These are phyloP conservation scores for Metschnikowia koreensis DNA, from an alignment of 805 yeast species.

Conservation along the genomic window DNA sequence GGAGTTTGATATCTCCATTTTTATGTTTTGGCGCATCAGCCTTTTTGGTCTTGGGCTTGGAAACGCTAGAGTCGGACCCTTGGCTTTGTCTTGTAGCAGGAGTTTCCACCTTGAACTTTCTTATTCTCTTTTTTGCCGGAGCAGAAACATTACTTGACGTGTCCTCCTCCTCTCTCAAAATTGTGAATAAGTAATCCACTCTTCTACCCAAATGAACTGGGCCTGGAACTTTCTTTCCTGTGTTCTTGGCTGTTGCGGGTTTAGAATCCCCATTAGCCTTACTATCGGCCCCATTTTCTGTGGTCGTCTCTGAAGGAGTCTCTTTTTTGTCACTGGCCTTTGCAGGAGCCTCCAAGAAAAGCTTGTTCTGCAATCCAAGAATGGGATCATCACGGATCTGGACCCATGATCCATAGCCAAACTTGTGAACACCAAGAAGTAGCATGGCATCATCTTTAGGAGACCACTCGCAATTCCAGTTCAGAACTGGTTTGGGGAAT, in stretches of 20 bases:
- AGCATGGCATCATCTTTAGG: constrained; percentile 82
- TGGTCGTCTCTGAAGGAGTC: constrained; percentile 1
- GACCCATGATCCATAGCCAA: constrained; percentile 95
- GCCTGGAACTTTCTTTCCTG: constrained; percentile 69
- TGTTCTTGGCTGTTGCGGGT: constrained; percentile 15
- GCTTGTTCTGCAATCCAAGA: constrained; percentile 78
- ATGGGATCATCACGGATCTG: constrained; percentile 95
- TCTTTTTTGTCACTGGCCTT: constrained; percentile 16
- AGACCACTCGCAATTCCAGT: constrained; percentile 90
- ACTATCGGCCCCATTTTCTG: constrained; percentile 9
- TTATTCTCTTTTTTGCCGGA: constrained; percentile 18
- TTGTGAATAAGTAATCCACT: constrained; percentile 77
- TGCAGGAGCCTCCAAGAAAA: constrained; percentile 55
- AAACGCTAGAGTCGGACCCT: not conserved
- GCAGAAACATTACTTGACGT: constrained; percentile 9
- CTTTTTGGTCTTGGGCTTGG: constrained; percentile 11
- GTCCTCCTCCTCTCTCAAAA: constrained; percentile 60
- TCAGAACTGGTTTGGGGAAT: constrained; percentile 76
- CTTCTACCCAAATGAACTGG: constrained; percentile 91
- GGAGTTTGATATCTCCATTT: constrained; percentile 24
- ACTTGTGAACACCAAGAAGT: constrained; percentile 81
- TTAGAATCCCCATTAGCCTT: constrained; percentile 11
- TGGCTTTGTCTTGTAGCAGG: constrained; percentile 1
- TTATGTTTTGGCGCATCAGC: constrained; percentile 14
- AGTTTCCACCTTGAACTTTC: constrained; percentile 19